phyloP scores from a whole-genome alignment of 2,329 filamentous ascomycete genomes.

The Coniochaeta sp. region DNA sequence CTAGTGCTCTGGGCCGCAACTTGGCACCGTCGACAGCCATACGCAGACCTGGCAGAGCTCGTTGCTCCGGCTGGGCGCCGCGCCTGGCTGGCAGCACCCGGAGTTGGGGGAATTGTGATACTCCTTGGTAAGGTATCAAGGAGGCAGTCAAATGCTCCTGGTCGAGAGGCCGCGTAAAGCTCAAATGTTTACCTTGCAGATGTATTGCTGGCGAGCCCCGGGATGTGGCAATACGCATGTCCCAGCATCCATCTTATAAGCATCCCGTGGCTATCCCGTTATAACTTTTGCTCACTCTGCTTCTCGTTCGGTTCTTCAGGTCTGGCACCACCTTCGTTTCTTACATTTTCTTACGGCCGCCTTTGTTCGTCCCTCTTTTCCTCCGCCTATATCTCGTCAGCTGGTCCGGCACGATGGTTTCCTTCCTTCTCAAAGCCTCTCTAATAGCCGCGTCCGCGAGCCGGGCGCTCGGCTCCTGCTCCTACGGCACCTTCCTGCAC shows the following conservation, averaged over 20 bases:
- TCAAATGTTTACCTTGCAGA: neutral
- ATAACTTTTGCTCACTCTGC: neutral
- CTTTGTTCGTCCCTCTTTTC: neutral
- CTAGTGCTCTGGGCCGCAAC: neutral
- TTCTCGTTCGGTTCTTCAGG: neutral
- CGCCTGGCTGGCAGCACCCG: neutral
- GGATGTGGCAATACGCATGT: neutral
- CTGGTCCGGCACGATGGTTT: neutral
- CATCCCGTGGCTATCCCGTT: neutral
- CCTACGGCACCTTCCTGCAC: slow-evolving; percentile 29
- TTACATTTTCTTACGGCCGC: neutral
- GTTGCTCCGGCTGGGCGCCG: neutral
- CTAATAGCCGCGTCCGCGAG: slow-evolving; percentile 15
- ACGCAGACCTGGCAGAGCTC: neutral
- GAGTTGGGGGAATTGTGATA: neutral
- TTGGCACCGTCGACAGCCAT: neutral
- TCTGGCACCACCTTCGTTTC: neutral
- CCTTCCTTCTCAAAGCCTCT: neutral
- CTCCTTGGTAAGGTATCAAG: slow-evolving; percentile 3
- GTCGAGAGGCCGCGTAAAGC: neutral
- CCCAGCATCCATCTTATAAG: neutral
- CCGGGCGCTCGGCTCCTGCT: slow-evolving; percentile 26
- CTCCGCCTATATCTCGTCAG: neutral
- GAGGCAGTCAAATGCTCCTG: neutral
- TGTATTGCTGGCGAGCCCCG: neutral